These are phyloP conservation scores for Monilinia polystroma DNA, from an alignment of 2,329 filamentous ascomycete species.

Conservation along the genomic window DNA sequence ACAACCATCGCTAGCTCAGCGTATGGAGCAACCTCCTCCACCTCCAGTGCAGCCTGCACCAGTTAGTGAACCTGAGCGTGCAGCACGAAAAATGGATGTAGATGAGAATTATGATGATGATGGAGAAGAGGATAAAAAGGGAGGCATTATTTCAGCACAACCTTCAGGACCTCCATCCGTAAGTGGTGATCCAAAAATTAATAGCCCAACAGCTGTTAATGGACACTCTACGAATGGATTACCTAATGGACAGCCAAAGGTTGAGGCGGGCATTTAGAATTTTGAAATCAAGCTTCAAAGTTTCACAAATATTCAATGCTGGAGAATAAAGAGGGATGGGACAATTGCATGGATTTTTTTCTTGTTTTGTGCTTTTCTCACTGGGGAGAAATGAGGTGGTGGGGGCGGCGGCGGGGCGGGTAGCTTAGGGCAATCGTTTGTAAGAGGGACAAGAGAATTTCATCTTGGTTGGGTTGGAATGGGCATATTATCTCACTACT, in stretches of 20 bases:
- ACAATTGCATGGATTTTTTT: background rate
- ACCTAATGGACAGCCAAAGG: slow-evolving; percentile 38
- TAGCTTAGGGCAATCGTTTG: background rate
- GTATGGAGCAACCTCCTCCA: slow-evolving; percentile 41
- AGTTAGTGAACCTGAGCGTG: slow-evolving; percentile 72
- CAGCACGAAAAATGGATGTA: slow-evolving; percentile 92
- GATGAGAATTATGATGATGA: slow-evolving; percentile 98
- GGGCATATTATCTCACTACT: background rate
- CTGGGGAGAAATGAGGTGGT: background rate
- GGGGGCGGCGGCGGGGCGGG: background rate
- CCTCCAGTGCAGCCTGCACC: slow-evolving; percentile 47
- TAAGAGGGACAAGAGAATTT: background rate
- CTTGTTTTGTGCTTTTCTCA: background rate
- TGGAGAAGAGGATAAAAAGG: slow-evolving; percentile 78
- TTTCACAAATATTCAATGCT: background rate
- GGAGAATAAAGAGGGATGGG: background rate
- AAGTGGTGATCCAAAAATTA: slow-evolving; percentile 51
- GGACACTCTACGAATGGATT: slow-evolving; percentile 38
- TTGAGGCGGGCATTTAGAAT: slow-evolving; percentile 30
- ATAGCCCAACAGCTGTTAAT: slow-evolving; percentile 46
- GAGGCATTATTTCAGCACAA: slow-evolving; percentile 48
- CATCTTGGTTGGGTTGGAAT: background rate
- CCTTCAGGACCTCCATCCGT: slow-evolving; percentile 47
- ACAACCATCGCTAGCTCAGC: slow-evolving; percentile 41
- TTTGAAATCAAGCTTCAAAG: background rate